A percentile compares a stretch with the other conserved stretches of the same genome.
These are phyloP conservation scores for Leccinum angustisporum DNA, from an alignment of 1,284 basidiomycete genomes.

Conservation along the genomic window DNA sequence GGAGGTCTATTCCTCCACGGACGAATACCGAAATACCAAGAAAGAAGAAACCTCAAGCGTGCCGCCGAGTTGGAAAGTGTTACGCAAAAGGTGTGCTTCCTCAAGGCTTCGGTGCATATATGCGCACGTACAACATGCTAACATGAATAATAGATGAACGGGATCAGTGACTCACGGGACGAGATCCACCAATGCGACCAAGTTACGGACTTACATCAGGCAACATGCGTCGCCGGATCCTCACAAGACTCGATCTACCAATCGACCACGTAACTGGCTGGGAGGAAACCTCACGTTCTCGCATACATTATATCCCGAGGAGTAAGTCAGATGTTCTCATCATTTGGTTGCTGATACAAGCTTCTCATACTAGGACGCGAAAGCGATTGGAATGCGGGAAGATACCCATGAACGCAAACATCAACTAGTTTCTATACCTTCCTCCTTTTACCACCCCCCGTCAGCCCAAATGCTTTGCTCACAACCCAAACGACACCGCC, in stretches of 20 bases:
- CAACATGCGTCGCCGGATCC: not conserved
- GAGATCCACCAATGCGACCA: not conserved
- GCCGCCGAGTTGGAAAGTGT: too few relatives aligned
- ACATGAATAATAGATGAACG: not conserved
- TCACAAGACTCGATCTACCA: not conserved
- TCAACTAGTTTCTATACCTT: not conserved
- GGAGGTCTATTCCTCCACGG: too few relatives aligned
- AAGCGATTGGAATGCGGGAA: not conserved
- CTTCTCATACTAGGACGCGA: not conserved
- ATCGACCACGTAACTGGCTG: not conserved
- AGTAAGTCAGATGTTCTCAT: not conserved
- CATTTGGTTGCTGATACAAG: too few relatives aligned
- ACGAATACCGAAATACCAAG: too few relatives aligned
- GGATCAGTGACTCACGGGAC: not conserved
- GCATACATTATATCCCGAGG: not conserved
- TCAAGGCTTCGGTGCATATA: not conserved
- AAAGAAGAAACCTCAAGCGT: too few relatives aligned
- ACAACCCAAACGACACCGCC: too few relatives aligned
- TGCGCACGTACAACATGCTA: not conserved
- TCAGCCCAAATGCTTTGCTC: too few relatives aligned
- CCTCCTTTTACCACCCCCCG: too few relatives aligned
- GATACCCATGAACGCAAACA: not conserved
- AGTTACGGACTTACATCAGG: not conserved
- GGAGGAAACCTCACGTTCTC: not conserved
- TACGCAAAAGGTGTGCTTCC: too few relatives aligned